Evolutionary conservation across 192 early-diverging fungal species (phyloP).

Genomic region (Chytriomyces hyalinus): DNA sequence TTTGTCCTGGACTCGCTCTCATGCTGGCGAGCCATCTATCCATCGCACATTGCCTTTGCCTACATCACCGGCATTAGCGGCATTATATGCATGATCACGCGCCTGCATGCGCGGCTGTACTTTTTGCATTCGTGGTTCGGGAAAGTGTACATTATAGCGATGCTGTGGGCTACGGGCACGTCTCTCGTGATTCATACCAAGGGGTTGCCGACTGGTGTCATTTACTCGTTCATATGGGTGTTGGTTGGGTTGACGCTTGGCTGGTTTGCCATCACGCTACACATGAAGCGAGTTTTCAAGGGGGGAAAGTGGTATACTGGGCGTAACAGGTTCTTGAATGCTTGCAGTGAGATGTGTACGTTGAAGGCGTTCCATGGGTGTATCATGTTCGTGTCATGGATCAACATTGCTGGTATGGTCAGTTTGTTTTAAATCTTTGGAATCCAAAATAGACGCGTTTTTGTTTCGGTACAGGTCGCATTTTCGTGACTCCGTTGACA

Average conservation of each 20-base stretch:
- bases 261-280: conserved; percentile 44
- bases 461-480: conserved; percentile 22
- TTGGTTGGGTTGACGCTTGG: conserved; percentile 39
- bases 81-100: conserved; percentile 39
- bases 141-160: conserved; percentile 42
- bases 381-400: conserved; percentile 48
- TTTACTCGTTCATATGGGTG: conserved; percentile 47
- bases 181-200: conserved; percentile 50
- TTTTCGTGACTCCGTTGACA: conserved; percentile 42
- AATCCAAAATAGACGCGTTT: neutral
- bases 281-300: conserved; percentile 35
- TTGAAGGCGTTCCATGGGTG: conserved; percentile 49
- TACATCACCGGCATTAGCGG: conserved; percentile 40
- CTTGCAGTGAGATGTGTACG: conserved; percentile 27
- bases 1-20: conserved; percentile 32
- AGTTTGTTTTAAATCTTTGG: neutral
- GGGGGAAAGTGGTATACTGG: neutral
- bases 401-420: conserved; percentile 38
- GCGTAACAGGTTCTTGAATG: neutral
- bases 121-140: conserved; percentile 45
- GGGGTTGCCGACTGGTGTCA: conserved; percentile 45
- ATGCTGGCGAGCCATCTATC: conserved; percentile 29
- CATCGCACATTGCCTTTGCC: conserved; percentile 29
- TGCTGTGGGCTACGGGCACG: conserved; percentile 44
- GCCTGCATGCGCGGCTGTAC: conserved; percentile 30